These are phyloP conservation scores for Schwanniomyces sp. DNA, from an alignment of 805 yeast species.

Conservation along the genomic window DNA sequence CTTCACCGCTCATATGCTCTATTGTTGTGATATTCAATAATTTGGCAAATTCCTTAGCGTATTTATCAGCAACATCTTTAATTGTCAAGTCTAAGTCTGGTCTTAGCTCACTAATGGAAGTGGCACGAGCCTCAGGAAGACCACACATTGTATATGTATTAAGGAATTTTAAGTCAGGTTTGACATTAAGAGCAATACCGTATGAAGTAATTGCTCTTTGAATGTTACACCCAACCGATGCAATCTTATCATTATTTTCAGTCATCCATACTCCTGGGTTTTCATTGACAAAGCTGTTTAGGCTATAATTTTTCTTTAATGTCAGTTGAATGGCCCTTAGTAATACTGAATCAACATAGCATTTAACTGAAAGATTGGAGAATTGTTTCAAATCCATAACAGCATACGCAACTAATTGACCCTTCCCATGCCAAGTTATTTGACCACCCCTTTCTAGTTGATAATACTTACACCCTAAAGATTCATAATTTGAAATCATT, in stretches of 20 bases:
- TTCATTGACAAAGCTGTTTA: slow-evolving; percentile 53
- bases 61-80: slow-evolving; percentile 30
- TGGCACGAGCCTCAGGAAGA: slow-evolving; percentile 51
- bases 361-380: slow-evolving; percentile 54
- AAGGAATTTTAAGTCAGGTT: slow-evolving; percentile 70
- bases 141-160: slow-evolving; percentile 86
- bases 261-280: slow-evolving; percentile 90
- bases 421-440: slow-evolving; percentile 95
- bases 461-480: slow-evolving; percentile 58
- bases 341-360: slow-evolving; percentile 62
- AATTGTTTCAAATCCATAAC: slow-evolving; percentile 63
- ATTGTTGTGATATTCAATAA: slow-evolving; percentile 29
- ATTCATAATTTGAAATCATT: slow-evolving; percentile 24
- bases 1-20: slow-evolving; percentile 36
- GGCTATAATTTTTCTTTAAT: slow-evolving; percentile 34
- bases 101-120: slow-evolving; percentile 26
- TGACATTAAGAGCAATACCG: slow-evolving; percentile 81
- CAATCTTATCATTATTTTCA: slow-evolving; percentile 58
- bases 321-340: slow-evolving; percentile 56
- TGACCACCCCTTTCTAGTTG: slow-evolving; percentile 93
- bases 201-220: slow-evolving; percentile 84
- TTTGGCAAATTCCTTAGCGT: slow-evolving; percentile 37
- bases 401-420: slow-evolving; percentile 86
- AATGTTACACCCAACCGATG: slow-evolving; percentile 87
- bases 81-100: slow-evolving; percentile 13